Evolutionary conservation across 768 basidiomycete genomes (phyloP), one percentile per base, ranked within the genome.

Genomic region (Xanthoconium stramineum): DNA sequence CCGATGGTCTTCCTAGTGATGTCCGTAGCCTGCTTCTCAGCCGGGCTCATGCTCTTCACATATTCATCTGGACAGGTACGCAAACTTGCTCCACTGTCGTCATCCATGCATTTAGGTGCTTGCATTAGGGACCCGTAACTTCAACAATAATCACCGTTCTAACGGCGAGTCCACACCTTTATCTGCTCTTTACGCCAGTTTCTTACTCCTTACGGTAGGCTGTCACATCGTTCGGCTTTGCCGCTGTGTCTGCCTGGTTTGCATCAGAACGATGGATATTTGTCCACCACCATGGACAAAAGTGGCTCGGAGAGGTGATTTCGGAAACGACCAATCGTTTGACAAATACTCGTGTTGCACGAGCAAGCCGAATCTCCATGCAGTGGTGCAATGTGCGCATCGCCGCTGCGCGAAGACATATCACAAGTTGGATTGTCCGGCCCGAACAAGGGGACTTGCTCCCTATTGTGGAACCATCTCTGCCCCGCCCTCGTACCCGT

Each of bases 1-100:
- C 89, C 89, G 13, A 77, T 92, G 35, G 86, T 91, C 58, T 90
- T 91, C 74, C 81, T 91, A 46, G 89, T 91, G 56, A 78, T 91
- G 68, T 89, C 90, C 51, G 89, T 91, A 43, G 87, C 88, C 39
- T 88, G 86, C 70, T 92, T 92, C 71, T 91, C 87, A 1, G 78
- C 88, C 39, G 89, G 89, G 14, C 77, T 91, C 17, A 84, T 86
- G 63, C 80, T 86, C 43, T 91, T 91, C 65, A 79, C 88, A 14
- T 91, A 90, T 65, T 83, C 89, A 3, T 88, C 89, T 17, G 60
- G 71, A 9, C 87, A 89, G 78, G 88, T 85, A 69, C 43, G 78
- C 55, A 55, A 61, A 46, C 43, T 43, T 39, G 28, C 58, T 62
- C 51, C 59, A 61, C 51, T 61, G 52, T 70, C 67, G 56, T 61